Evolutionary conservation across 768 basidiomycete genomes (phyloP).

Genomic region (Rhodocollybia butyracea): DNA sequence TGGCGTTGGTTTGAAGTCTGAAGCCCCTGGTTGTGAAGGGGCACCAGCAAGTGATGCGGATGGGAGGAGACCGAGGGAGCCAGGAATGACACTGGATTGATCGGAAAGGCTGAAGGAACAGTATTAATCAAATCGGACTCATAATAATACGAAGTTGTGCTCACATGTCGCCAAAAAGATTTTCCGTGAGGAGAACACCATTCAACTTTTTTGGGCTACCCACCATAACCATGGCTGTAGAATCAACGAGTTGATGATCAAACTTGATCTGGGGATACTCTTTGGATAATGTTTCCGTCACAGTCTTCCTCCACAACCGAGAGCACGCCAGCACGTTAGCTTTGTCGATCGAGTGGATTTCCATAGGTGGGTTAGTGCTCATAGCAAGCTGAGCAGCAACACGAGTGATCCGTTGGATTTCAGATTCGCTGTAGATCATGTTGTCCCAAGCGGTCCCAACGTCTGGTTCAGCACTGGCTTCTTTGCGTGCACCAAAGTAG

Average conservation of each 20-base stretch:
- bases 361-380: constrained; percentile 75
- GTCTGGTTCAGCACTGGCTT: constrained; percentile 67
- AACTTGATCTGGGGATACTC: constrained; percentile 89
- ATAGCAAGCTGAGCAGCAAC: constrained; percentile 94
- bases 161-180: constrained; percentile 96
- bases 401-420: constrained; percentile 92
- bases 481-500: constrained; percentile 93
- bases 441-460: constrained; percentile 83
- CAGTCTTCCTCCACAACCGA: constrained; percentile 91
- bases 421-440: constrained; percentile 87
- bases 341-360: constrained; percentile 94
- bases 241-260: constrained; percentile 92
- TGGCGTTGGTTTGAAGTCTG: constrained; percentile 70
- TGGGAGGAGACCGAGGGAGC: constrained; percentile 92
- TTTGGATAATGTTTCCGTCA: constrained; percentile 74
- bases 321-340: constrained; percentile 97
- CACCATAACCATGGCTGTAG: constrained; percentile 95
- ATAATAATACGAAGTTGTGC: constrained; percentile 20
- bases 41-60: constrained; percentile 95
- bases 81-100: constrained; percentile 95
- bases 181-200: constrained; percentile 93
- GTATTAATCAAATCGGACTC: not conserved
- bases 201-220: constrained; percentile 88
- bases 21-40: constrained; percentile 47
- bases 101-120: constrained; percentile 74